These are phyloP conservation scores for Fusarium penzigii DNA, from an alignment of 2,329 filamentous ascomycete species.

Conservation along the genomic window DNA sequence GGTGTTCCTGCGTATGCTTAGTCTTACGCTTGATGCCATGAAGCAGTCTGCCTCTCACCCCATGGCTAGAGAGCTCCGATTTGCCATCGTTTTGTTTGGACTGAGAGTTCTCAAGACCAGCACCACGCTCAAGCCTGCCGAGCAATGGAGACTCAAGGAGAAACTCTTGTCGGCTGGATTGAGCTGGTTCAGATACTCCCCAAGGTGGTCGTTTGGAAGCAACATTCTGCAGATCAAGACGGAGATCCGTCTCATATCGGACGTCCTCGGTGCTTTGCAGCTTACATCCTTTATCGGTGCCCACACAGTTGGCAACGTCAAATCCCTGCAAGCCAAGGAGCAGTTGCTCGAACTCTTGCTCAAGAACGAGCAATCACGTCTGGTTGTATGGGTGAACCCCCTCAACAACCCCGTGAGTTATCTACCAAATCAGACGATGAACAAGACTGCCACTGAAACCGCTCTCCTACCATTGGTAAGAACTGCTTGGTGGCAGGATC, in stretches of 20 bases:
- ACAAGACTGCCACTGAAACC: constrained; percentile 43
- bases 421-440: constrained; percentile 40
- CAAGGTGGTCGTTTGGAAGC: constrained; percentile 93
- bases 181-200: constrained; percentile 82
- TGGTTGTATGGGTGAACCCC: constrained; percentile 89
- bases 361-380: constrained; percentile 78
- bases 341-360: constrained; percentile 79
- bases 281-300: constrained; percentile 62
- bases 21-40: constrained; percentile 75
- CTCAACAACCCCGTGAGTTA: constrained; percentile 57
- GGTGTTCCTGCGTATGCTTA: constrained; percentile 79
- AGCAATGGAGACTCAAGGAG: constrained; percentile 84
- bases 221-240: constrained; percentile 93
- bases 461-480: constrained; percentile 66
- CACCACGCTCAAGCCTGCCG: constrained; percentile 62
- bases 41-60: constrained; percentile 74
- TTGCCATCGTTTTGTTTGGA: constrained; percentile 83
- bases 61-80: constrained; percentile 86
- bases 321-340: constrained; percentile 75
- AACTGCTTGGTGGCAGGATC: constrained; percentile 84
- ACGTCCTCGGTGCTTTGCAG: constrained; percentile 70
- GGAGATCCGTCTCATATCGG: constrained; percentile 77
- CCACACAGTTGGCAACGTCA: constrained; percentile 54
- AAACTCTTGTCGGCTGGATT: constrained; percentile 83
- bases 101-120: constrained; percentile 75